These are phyloP conservation scores for Fusarium haematococcum DNA, from an alignment of 2,329 filamentous ascomycete genomes.

Conservation along the genomic window DNA sequence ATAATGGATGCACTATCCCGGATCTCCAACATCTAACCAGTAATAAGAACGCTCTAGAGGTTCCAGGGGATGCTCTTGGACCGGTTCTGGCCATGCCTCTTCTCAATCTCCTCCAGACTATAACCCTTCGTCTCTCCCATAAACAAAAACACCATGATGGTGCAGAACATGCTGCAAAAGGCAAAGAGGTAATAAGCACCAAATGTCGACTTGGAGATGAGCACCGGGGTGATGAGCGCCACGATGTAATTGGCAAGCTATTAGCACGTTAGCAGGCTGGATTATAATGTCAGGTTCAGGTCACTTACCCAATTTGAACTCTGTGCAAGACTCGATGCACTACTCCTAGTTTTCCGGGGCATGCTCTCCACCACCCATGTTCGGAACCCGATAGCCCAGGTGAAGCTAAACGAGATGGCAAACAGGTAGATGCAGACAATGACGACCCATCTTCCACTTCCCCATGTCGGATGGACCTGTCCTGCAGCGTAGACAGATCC, in stretches of 20 bases:
- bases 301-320: conserved; percentile 62
- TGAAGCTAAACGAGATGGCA: conserved; percentile 56
- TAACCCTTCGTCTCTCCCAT: conserved; percentile 59
- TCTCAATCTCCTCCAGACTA: conserved; percentile 55
- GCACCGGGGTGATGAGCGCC: conserved; percentile 57
- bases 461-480: conserved; percentile 51
- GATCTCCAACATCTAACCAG: too few relatives aligned
- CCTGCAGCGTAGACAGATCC: conserved; percentile 62
- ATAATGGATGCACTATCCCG: too few relatives aligned
- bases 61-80: neutral
- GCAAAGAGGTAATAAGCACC: conserved; percentile 61
- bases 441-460: conserved; percentile 60
- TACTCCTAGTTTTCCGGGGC: conserved; percentile 64
- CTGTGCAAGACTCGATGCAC: conserved; percentile 65
- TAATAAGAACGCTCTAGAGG: neutral
- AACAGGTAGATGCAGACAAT: conserved; percentile 64
- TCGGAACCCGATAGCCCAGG: conserved; percentile 66
- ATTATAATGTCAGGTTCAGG: accelerated
- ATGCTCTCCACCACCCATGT: conserved; percentile 69
- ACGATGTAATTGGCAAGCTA: conserved; percentile 59
- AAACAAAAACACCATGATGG: conserved; percentile 50
- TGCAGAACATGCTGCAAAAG: conserved; percentile 52
- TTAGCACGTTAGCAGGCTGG: neutral
- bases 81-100: conserved; percentile 7
- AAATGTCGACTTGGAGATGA: conserved; percentile 53